phyloP scores from a whole-genome alignment of 495 filamentous ascomycete species.

The Lindgomyces ingoldianus region DNA sequence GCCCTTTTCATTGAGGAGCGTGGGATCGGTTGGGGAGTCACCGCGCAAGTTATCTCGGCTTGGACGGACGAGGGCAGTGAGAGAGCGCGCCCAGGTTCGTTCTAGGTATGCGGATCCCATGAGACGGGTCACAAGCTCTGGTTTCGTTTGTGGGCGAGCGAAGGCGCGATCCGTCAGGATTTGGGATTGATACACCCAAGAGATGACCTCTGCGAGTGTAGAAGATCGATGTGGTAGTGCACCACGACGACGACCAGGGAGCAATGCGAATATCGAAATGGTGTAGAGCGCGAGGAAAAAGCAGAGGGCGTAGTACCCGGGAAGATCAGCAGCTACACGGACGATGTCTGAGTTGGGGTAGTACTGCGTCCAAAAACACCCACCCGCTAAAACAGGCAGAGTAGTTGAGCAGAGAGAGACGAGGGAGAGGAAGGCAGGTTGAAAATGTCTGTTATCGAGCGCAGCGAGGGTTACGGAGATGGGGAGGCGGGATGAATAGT shows the following conservation, averaged over 20 bases:
- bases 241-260: constrained; percentile 58
- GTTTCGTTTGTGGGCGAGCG: constrained; percentile 58
- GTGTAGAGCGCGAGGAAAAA: constrained; percentile 68
- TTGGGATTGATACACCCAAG: constrained; percentile 69
- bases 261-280: constrained; percentile 63
- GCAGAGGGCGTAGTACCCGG: constrained; percentile 66
- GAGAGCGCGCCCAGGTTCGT: constrained; percentile 15
- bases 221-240: constrained; percentile 63
- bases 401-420: constrained; percentile 63
- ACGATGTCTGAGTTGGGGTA: constrained; percentile 48
- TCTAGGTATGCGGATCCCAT: constrained; percentile 44
- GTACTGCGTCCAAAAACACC: constrained; percentile 78
- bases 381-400: constrained; percentile 75
- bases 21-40: constrained; percentile 11
- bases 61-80: constrained; percentile 26
- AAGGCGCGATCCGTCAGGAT: constrained; percentile 70
- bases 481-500: constrained; percentile 69
- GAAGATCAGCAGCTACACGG: constrained; percentile 67
- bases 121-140: constrained; percentile 63
- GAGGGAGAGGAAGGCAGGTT: constrained; percentile 68
- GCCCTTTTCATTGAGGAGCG: neutral
- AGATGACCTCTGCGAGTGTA: constrained; percentile 73
- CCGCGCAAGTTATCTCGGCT: constrained; percentile 20
- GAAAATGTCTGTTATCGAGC: constrained; percentile 64
- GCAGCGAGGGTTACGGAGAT: constrained; percentile 64